A percentile compares a stretch with the other conserved stretches of the same genome.
Evolutionary conservation across 169 alveolate genomes (phyloP).

Genomic region (Plasmodium chabaudi): DNA sequence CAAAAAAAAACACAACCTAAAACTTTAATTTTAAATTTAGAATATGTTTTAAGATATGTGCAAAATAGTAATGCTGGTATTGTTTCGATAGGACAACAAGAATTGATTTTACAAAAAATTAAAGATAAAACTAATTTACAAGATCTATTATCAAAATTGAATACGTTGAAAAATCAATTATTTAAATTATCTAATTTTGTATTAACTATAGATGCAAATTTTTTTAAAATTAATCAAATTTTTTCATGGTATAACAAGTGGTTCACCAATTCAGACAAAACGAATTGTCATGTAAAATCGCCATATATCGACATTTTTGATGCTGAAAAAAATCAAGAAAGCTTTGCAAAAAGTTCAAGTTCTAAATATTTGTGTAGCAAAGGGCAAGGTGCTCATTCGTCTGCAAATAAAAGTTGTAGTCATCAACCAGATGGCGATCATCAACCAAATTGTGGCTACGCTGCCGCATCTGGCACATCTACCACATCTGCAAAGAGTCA

Average conservation of each 20-base stretch:
- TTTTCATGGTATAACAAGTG: conserved; percentile 57
- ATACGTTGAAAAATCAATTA: conserved; percentile 20
- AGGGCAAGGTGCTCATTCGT: too few relatives aligned
- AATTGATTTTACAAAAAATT: conserved; percentile 28
- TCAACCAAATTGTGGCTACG: too few relatives aligned
- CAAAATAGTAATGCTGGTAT: conserved; percentile 34
- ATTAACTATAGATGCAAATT: conserved; percentile 45
- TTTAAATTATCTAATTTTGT: conserved; percentile 24
- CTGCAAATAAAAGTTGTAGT: neutral
- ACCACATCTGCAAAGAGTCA: neutral
- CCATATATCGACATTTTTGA: neutral
- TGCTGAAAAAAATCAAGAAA: neutral
- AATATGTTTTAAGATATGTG: conserved; percentile 47
- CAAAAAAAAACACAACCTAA: conserved; percentile 69
- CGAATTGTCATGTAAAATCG: neutral
- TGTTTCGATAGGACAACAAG: conserved; percentile 61
- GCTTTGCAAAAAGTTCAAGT: neutral
- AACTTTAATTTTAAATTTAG: conserved; percentile 41
- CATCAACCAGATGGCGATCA: neutral
- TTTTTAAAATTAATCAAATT: conserved; percentile 18
- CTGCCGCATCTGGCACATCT: too few relatives aligned
- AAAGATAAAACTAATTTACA: conserved; percentile 35
- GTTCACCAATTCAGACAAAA: conserved; percentile 1
- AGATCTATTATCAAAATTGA: conserved; percentile 12
- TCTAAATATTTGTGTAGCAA: neutral